Base-by-base conservation (phyloP, 1,139 yeast species). In the Starmera stellimalicola region DNA sequence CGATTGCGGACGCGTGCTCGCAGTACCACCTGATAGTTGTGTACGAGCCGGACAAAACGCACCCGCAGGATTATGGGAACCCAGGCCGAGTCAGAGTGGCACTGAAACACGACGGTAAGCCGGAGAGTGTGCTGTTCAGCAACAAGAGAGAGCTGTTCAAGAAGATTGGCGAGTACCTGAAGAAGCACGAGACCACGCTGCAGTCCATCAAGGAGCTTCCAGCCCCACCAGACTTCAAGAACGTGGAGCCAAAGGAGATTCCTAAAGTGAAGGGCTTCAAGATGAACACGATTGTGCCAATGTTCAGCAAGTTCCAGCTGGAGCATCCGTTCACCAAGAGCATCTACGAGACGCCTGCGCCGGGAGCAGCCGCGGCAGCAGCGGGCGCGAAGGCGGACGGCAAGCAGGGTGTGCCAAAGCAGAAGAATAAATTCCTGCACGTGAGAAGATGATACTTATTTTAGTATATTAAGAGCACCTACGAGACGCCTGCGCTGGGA, bases 41-140 rank as follows among this genome's bases (percentile, higher is more conserved):
- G 35, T 65, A 76, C 41, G 91, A 82, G 57, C 76, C 91, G 42
- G 85, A 81, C 41, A 91, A 87, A 59, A 61, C 81, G 4, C 98
- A 91, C 58, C 98, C 98, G 9, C 95, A 87, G 55, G 98, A 91
- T 60, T 91, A 82, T 70, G 95, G 97, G 41, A 91, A 91, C 53
- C 94, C 96, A 2, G 98, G 98, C 11, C 70, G 97, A 48, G 91
- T 91, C 26, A 71, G 95, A 46, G 82, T 87, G 16, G 61, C 75
- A 32, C 47, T 82, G 27, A 77, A 74, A 48, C 68, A 68, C 39
- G 56, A 65, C 22, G 72, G 75, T 14, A 60, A 59, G 31, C 50
- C 52, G 14, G 44, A 42, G 26, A 38, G 43, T 3, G 30, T 44
- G 18, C 26, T 55, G 29, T 54, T 47, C 5, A 57, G 66, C 31